Evolutionary conservation across 2,329 filamentous ascomycete genomes (phyloP).

Genomic region (Cadophora sp.): DNA sequence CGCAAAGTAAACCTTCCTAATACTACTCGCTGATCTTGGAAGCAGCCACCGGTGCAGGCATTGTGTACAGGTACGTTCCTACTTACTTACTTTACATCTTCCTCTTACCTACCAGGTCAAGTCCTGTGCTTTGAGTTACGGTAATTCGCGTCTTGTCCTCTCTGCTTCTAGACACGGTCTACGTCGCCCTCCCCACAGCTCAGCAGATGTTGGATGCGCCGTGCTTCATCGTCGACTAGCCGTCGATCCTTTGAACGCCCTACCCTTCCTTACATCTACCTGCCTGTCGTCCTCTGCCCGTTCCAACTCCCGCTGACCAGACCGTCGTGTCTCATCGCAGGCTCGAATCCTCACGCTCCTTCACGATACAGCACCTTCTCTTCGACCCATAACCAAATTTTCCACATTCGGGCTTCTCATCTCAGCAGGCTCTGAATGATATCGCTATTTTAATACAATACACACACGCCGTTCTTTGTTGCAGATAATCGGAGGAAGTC

Average conservation of each 20-base stretch:
- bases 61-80: slow-evolving; percentile 44
- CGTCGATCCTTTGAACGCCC: slow-evolving; percentile 28
- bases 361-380: slow-evolving; percentile 36
- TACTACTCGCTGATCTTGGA: slow-evolving; percentile 37
- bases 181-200: slow-evolving; percentile 12
- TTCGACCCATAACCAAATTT: slow-evolving; percentile 15
- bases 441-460: slow-evolving; percentile 36
- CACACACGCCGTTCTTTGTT: slow-evolving; percentile 22
- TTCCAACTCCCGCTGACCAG: slow-evolving; percentile 32
- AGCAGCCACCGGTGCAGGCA: slow-evolving; percentile 46
- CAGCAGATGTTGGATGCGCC: slow-evolving; percentile 29
- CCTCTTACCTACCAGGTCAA: too few species aligned
- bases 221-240: slow-evolving; percentile 30
- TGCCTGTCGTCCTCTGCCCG: slow-evolving; percentile 15
- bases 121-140: background rate
- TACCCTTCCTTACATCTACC: slow-evolving; percentile 19
- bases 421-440: slow-evolving; percentile 48
- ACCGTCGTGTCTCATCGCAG: slow-evolving; percentile 34
- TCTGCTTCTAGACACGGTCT: slow-evolving; percentile 2
- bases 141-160: slow-evolving; percentile 3
- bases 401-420: slow-evolving; percentile 39
- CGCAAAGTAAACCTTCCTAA: slow-evolving; percentile 33
- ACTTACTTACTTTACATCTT: background rate
- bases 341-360: slow-evolving; percentile 39
- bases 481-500: slow-evolving; percentile 32